phyloP scores from a whole-genome alignment of 1,284 basidiomycete species.

The Termitomyces sp. region DNA sequence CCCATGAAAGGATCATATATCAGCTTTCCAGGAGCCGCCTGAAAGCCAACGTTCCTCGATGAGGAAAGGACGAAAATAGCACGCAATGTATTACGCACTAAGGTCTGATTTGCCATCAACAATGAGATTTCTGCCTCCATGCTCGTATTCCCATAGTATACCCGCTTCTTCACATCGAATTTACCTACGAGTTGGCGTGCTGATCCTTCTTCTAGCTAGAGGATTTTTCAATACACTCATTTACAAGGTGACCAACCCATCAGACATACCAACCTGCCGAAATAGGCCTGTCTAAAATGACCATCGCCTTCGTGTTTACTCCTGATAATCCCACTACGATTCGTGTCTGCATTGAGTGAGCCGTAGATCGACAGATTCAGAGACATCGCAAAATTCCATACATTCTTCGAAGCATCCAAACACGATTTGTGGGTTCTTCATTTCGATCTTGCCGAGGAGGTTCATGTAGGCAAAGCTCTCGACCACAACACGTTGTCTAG shows the following conservation, averaged over 20 bases:
- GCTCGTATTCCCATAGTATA: constrained; percentile 93
- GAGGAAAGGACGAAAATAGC: neutral
- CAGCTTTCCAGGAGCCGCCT: constrained; percentile 86
- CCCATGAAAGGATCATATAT: constrained; percentile 97
- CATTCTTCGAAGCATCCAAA: constrained; percentile 91
- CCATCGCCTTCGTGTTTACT: constrained; percentile 60
- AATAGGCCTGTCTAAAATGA: constrained; percentile 66
- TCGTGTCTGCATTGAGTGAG: constrained; percentile 36
- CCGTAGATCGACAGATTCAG: neutral
- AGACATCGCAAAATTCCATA: constrained; percentile 29
- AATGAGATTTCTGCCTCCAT: constrained; percentile 97
- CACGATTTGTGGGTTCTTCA: constrained; percentile 78
- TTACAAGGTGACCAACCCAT: constrained; percentile 6
- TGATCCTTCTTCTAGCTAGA: constrained; percentile 65
- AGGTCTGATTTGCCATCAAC: constrained; percentile 93
- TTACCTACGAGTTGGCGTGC: constrained; percentile 64
- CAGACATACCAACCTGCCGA: constrained; percentile 79
- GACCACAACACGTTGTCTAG: constrained; percentile 64
- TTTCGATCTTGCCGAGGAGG: constrained; percentile 77
- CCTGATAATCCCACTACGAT: constrained; percentile 38
- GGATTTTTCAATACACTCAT: neutral
- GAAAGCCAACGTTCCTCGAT: neutral
- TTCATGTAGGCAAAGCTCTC: constrained; percentile 85
- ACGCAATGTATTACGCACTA: constrained; percentile 42
- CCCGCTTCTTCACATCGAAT: constrained; percentile 88